Conservation (phyloP, 2,329 filamentous ascomycete genomes). For the Cercospora sp. region DNA sequence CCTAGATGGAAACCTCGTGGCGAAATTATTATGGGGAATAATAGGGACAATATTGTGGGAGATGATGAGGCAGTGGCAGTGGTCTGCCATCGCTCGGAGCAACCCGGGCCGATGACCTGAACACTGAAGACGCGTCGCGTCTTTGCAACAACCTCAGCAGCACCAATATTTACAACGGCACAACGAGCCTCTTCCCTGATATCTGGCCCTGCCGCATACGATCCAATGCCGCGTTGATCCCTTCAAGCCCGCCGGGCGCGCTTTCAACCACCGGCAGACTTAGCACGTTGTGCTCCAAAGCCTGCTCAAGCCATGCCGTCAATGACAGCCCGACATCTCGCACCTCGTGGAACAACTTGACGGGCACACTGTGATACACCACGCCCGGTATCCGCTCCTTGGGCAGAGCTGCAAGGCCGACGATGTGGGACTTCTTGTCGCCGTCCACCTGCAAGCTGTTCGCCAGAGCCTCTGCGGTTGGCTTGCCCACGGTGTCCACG, state of each 20-base stretch:
- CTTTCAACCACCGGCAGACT: conserved; percentile 20
- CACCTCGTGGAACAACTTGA: conserved; percentile 69
- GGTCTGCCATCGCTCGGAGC: background rate
- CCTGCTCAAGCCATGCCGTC: conserved; percentile 26
- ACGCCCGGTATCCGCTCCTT: conserved; percentile 54
- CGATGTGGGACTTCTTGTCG: conserved; percentile 48
- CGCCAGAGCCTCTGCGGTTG: conserved; percentile 22
- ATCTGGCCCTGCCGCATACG: conserved; percentile 24
- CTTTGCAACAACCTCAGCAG: background rate
- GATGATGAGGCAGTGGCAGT: background rate
- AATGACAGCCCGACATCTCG: conserved; percentile 20
- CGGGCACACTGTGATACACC: conserved; percentile 64
- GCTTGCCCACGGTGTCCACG: conserved; percentile 28
- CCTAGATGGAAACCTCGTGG: background rate
- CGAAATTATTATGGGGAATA: too few species aligned
- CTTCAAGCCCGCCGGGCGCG: conserved; percentile 20
- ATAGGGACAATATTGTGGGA: too few species aligned
- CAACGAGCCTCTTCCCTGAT: conserved; percentile 26
- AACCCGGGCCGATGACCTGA: background rate
- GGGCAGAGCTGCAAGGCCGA: conserved; percentile 67
- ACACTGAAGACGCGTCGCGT: background rate
- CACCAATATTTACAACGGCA: conserved; percentile 17
- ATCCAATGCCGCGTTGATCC: conserved; percentile 26
- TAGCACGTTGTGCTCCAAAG: conserved; percentile 14
- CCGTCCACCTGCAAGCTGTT: conserved; percentile 13